Conservation (phyloP, 805 yeast genomes). For the Candida xyloterini region DNA sequence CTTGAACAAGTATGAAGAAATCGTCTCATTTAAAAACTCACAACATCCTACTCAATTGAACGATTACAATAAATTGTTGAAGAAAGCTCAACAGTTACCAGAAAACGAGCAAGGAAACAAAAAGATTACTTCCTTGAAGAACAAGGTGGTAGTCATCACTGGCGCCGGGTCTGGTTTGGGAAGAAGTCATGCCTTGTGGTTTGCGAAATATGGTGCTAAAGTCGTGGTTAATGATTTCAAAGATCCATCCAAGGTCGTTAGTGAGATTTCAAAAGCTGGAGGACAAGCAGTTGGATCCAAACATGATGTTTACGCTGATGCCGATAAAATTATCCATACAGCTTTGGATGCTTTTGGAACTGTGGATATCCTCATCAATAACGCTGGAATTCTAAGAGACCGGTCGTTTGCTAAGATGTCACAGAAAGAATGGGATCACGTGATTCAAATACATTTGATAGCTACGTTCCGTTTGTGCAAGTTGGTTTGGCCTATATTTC, state of each 20-base stretch:
- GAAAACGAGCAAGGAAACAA: constrained; percentile 52
- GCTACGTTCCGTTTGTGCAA: constrained; percentile 82
- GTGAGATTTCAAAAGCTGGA: constrained; percentile 69
- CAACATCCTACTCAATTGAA: constrained; percentile 72
- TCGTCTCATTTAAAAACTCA: constrained; percentile 56
- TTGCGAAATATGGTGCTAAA: constrained; percentile 90
- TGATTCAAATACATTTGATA: constrained; percentile 73
- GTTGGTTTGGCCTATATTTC: constrained; percentile 89
- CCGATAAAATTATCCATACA: constrained; percentile 70
- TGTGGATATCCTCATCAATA: constrained; percentile 82
- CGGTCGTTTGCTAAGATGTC: constrained; percentile 82
- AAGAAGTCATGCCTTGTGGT: constrained; percentile 77
- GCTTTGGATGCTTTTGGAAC: constrained; percentile 77
- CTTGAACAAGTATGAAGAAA: constrained; percentile 59
- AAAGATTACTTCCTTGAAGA: constrained; percentile 60
- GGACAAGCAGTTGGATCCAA: constrained; percentile 75
- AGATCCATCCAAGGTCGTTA: constrained; percentile 70
- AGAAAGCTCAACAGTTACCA: constrained; percentile 49
- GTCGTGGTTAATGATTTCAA: constrained; percentile 89
- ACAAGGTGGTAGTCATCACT: constrained; percentile 84
- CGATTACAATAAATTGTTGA: constrained; percentile 63
- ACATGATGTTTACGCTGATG: constrained; percentile 76
- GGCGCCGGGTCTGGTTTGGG: constrained; percentile 98
- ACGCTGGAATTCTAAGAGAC: constrained; percentile 94
- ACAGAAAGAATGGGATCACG: constrained; percentile 78